Base-by-base conservation (phyloP, 352 stramenopile species). In the Pythium sp. region DNA sequence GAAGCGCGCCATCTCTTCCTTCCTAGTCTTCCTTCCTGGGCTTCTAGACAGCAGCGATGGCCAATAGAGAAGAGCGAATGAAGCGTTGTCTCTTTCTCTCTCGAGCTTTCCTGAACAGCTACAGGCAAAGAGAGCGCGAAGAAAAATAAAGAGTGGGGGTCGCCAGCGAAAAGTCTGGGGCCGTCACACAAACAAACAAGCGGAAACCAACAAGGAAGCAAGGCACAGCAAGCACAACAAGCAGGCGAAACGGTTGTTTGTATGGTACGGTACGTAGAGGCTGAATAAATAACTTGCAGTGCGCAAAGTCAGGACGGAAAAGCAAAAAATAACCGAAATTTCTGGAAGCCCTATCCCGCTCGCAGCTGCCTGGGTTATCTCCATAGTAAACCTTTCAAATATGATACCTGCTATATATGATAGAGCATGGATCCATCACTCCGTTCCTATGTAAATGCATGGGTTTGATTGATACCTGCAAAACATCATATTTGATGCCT, bases 101-200 rank as follows among this genome's bases (percentile, higher is more conserved):
- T 34, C 15, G 30, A 32, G 30, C 3, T 5, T 56, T 20, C 20
- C 41, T 47, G 26, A 47, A 30, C 24, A 66, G 58, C 58, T 53
- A 36, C 58, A 26, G 24, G 58, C 59, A 28, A 46, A 64, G 55
- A 65, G 43, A 65, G 53, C 49, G 30, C 49, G 30, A 67, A 67
- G 62, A 67, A 67, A 67, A 67, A 67, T 59, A 61, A 22, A 67
- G 62, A 67, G 49, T 67, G 62, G 49, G 49, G 32, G 20, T 60
- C 28, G 54, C 30, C 20, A 55, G 61, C 20, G 3, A 32, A 32
- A 18, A 30, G n/a, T 15, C 26, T 12, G 0, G 1, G 7, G 46
- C 28, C 9, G 32, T 26, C 18, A 22, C 28, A 28, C 30, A 34
- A 28, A 8, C 12, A n/a, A 49, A 49, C 41, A 46, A 47, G 7